Conservation (phyloP, 768 basidiomycete species). For the Suillus cothurnatus region DNA sequence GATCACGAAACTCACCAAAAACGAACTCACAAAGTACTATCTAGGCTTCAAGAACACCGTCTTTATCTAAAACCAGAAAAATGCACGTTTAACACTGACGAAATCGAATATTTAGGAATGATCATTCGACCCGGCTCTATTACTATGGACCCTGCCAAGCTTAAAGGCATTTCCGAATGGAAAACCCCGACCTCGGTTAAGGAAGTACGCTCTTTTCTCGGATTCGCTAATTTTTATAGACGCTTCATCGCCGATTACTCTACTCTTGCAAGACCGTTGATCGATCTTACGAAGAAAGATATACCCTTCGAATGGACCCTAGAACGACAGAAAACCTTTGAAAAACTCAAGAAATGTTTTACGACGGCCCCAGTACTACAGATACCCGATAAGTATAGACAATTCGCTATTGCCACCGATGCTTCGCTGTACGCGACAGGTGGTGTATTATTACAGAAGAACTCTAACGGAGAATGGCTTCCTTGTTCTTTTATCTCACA, state of each 20-base stretch:
- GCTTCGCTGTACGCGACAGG: background rate
- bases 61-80: constrained; percentile 32
- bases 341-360: constrained; percentile 29
- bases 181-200: background rate
- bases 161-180: background rate
- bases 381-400: constrained; percentile 12
- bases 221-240: constrained; percentile 34
- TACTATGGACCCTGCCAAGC: background rate
- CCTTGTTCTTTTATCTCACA: background rate
- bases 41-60: constrained; percentile 29
- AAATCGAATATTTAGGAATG: background rate
- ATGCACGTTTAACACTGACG: background rate
- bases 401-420: constrained; percentile 7
- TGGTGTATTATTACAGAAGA: background rate
- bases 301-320: constrained; percentile 26
- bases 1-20: constrained; percentile 13
- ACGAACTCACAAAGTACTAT: constrained; percentile 23
- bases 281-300: constrained; percentile 29
- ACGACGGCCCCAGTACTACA: background rate
- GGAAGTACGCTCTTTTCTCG: constrained; percentile 21
- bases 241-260: constrained; percentile 33
- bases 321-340: constrained; percentile 26
- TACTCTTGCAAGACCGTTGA: constrained; percentile 22
- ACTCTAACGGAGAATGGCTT: background rate
- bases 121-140: background rate